phyloP scores from a whole-genome alignment of 805 yeast species.

The Myxozyma mucilagina region DNA sequence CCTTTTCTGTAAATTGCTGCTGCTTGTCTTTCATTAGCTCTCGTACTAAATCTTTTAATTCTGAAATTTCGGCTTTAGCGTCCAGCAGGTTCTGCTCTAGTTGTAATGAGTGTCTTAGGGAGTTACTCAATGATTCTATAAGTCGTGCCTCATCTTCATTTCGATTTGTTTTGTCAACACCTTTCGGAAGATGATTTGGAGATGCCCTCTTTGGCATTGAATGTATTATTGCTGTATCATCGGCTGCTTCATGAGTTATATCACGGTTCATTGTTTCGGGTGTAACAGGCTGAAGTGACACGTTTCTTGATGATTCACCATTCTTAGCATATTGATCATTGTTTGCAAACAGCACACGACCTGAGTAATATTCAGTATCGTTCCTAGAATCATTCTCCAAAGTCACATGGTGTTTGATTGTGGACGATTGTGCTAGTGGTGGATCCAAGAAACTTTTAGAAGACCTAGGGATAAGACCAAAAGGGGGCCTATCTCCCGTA shows the following conservation, averaged over 20 bases:
- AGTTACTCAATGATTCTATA: constrained; percentile 8
- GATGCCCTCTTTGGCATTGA: neutral
- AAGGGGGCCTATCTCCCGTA: neutral
- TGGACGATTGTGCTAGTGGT: constrained; percentile 10
- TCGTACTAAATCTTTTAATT: constrained; percentile 2
- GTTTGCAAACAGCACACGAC: neutral
- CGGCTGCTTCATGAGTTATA: neutral
- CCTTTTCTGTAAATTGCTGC: neutral
- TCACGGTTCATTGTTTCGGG: neutral
- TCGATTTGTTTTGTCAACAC: neutral
- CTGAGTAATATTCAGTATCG: neutral
- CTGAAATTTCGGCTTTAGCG: constrained; percentile 20
- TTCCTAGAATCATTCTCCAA: neutral
- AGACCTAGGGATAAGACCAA: neutral
- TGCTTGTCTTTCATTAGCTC: neutral
- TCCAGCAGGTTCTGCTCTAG: constrained; percentile 19
- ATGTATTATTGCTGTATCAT: neutral
- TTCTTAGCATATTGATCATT: neutral
- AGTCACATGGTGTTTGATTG: neutral
- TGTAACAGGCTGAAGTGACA: neutral
- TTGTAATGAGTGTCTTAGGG: constrained; percentile 14
- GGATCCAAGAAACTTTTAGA: neutral
- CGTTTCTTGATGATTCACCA: neutral
- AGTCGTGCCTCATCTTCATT: constrained; percentile 1
- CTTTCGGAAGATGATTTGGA: neutral